phyloP scores from a whole-genome alignment of 2,329 filamentous ascomycete species.

The Colletotrichum musae region DNA sequence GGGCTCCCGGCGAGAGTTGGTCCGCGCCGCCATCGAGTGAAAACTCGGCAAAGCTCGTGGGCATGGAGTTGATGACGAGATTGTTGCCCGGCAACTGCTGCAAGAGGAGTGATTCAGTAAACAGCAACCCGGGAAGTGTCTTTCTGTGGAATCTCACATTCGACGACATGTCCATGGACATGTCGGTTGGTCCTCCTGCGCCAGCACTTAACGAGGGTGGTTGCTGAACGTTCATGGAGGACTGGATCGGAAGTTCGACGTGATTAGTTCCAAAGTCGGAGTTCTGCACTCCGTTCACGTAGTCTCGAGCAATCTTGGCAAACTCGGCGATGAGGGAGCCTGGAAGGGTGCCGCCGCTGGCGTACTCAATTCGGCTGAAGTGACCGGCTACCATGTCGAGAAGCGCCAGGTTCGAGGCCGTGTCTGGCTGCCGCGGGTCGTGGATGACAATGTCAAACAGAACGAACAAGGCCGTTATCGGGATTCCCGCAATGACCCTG shows the following conservation, averaged over 20 bases:
- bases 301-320: conserved; percentile 58
- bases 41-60: conserved; percentile 38
- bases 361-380: conserved; percentile 58
- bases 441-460: conserved; percentile 59
- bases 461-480: conserved; percentile 55
- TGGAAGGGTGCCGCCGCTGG: conserved; percentile 53
- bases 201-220: neutral
- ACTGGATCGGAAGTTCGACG: neutral
- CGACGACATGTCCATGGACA: conserved; percentile 2
- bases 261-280: neutral
- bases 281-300: conserved; percentile 48
- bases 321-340: conserved; percentile 56
- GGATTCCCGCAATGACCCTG: conserved; percentile 53
- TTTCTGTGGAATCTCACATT: neutral
- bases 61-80: neutral
- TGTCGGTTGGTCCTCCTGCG: neutral
- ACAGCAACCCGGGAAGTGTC: too few species aligned
- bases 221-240: neutral
- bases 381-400: conserved; percentile 59
- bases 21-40: conserved; percentile 33
- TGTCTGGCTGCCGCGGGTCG: conserved; percentile 53
- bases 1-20: conserved; percentile 13
- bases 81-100: neutral
- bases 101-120: neutral
- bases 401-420: conserved; percentile 52